phyloP scores from a whole-genome alignment of 164 flowering plant genomes.

The Taxillus chinensis region DNA sequence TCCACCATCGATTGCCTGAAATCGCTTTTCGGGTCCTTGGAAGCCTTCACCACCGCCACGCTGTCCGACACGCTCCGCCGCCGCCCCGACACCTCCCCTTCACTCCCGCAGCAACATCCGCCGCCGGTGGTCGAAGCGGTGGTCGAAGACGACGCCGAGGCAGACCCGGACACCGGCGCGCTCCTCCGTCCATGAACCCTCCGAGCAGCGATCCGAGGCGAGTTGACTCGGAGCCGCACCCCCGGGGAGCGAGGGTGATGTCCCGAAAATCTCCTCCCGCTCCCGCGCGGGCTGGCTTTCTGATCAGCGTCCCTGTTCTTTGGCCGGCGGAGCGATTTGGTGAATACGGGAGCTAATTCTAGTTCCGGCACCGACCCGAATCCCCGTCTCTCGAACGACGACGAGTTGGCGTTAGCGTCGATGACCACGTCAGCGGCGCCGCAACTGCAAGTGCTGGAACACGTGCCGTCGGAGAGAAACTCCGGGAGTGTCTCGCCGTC shows the following conservation, averaged over 20 bases:
- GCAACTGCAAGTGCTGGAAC: slow-evolving; percentile 13
- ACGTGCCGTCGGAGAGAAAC: slow-evolving; percentile 14
- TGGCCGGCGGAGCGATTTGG: slow-evolving; percentile 8
- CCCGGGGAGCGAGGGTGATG: slow-evolving; percentile 17
- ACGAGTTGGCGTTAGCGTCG: slow-evolving; percentile 14
- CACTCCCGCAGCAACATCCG: too few relatives aligned
- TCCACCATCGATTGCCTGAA: slow-evolving; percentile 90
- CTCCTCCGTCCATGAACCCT: slow-evolving; percentile 17
- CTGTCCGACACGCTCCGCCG: slow-evolving; percentile 42
- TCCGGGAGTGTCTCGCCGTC: slow-evolving; percentile 1
- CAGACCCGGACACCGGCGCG: slow-evolving; percentile 19
- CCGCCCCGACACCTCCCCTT: not conserved
- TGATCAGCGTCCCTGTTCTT: not conserved
- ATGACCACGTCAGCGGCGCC: slow-evolving; percentile 6
- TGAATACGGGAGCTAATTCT: slow-evolving; percentile 37
- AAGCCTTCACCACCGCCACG: slow-evolving; percentile 62
- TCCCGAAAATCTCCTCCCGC: slow-evolving; percentile 2
- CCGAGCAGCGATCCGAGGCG: slow-evolving; percentile 42
- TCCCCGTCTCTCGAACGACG: slow-evolving; percentile 8
- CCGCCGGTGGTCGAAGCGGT: not conserved
- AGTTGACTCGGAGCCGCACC: slow-evolving; percentile 35
- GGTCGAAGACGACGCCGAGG: slow-evolving; percentile 8
- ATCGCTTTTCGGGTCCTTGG: slow-evolving; percentile 58
- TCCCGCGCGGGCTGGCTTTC: not conserved
- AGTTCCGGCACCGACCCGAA: slow-evolving; percentile 9